Conservation (phyloP, 108 stramenopile genomes). For the Conticribra weissflogii region DNA sequence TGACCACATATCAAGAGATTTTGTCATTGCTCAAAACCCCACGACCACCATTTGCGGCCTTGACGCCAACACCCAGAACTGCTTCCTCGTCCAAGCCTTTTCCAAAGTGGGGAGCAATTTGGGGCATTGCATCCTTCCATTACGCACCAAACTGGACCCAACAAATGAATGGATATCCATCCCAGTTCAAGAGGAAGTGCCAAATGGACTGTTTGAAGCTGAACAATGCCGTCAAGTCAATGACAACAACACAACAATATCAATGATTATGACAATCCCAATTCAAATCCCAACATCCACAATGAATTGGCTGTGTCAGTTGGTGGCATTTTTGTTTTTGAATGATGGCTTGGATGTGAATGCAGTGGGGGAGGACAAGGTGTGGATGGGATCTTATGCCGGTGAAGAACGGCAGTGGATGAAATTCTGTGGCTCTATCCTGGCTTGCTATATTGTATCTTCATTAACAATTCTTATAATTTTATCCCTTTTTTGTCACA, state of each 20-base stretch:
- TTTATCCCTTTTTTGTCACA: too few relatives aligned
- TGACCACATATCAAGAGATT: neutral
- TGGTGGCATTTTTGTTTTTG: slow-evolving; percentile 72
- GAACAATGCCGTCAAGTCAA: too few relatives aligned
- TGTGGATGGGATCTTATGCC: too few relatives aligned
- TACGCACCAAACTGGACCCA: neutral
- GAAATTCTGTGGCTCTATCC: too few relatives aligned
- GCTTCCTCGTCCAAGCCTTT: slow-evolving; percentile 12
- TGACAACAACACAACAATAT: neutral
- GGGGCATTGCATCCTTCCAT: neutral
- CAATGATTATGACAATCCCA: too few relatives aligned
- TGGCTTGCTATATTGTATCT: too few relatives aligned
- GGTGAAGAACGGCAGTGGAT: too few relatives aligned
- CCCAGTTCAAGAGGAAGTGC: slow-evolving; percentile 3
- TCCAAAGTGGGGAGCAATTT: slow-evolving; percentile 8
- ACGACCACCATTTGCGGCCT: neutral
- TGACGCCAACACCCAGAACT: slow-evolving; percentile 5
- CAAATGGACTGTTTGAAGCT: neutral
- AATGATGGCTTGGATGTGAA: slow-evolving; percentile 62
- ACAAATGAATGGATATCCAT: slow-evolving; percentile 26
- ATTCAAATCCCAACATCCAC: too few relatives aligned
- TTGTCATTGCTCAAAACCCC: slow-evolving; percentile 1
- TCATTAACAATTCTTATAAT: too few relatives aligned
- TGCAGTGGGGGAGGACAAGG: too few relatives aligned
- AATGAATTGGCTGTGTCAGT: slow-evolving; percentile 55